A percentile compares a stretch with the other conserved stretches of the same genome.
These are phyloP conservation scores for Lycium barbarum DNA, from an alignment of 257 asterid species.

Conservation along the genomic window DNA sequence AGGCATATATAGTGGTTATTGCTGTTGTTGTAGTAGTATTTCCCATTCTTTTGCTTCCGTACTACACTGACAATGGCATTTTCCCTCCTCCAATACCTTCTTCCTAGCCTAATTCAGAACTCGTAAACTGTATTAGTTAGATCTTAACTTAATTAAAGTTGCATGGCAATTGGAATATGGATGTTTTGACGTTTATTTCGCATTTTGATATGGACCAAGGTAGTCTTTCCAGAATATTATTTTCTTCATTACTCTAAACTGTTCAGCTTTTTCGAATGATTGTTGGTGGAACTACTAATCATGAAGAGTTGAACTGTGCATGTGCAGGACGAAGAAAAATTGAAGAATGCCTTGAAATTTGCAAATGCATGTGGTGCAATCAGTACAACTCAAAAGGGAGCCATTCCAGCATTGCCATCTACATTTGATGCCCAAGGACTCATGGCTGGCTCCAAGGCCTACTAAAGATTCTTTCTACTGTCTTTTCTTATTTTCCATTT, in stretches of 20 bases:
- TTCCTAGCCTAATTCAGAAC: not conserved
- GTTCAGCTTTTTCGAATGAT: not conserved
- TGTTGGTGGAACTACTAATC: not conserved
- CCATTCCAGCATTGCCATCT: conserved; percentile 57
- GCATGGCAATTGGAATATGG: not conserved
- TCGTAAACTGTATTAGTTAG: not conserved
- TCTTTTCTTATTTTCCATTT: not conserved
- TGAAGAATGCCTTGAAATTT: conserved; percentile 44
- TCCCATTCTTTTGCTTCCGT: not conserved
- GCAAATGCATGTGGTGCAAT: conserved; percentile 62
- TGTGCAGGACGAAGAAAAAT: conserved; percentile 43
- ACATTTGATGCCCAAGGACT: conserved; percentile 46
- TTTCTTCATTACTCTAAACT: not conserved
- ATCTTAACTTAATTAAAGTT: not conserved
- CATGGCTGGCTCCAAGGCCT: conserved; percentile 32
- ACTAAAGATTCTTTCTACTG: conserved; percentile 8
- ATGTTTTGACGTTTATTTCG: not conserved
- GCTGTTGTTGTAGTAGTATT: not conserved
- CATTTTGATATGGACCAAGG: not conserved
- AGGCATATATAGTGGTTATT: not conserved
- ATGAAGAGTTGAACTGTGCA: not conserved
- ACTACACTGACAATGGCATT: not conserved
- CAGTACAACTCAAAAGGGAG: conserved; percentile 57
- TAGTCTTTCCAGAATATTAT: not conserved
- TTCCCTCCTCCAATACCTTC: not conserved